Percentiles rank a stretch among this genome's conserved stretches.
Conservation (phyloP, 768 basidiomycete genomes). For the Auriculariales sp. region DNA sequence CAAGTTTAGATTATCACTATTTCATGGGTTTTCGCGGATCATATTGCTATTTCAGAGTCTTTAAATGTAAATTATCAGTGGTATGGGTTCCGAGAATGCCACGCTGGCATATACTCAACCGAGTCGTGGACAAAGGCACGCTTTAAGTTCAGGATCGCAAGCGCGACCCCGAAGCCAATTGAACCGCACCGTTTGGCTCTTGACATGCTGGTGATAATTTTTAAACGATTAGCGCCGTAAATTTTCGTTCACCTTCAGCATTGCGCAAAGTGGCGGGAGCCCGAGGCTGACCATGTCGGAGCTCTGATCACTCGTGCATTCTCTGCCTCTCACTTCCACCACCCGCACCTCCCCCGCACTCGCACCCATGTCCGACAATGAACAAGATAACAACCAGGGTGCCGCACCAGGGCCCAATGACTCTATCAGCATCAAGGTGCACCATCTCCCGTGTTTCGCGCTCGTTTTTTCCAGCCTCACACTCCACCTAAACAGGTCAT, state of each 20-base stretch:
- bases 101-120: too few relatives aligned
- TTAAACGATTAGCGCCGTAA: not conserved
- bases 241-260: not conserved
- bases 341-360: not conserved
- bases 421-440: constrained; percentile 70
- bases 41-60: too few relatives aligned
- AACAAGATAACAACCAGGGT: constrained; percentile 25
- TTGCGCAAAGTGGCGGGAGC: not conserved
- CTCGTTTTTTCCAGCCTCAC: constrained; percentile 3
- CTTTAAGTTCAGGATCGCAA: too few relatives aligned
- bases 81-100: too few relatives aligned
- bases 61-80: too few relatives aligned
- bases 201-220: not conserved
- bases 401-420: constrained; percentile 45
- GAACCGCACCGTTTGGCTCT: not conserved
- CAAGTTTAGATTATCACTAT: too few relatives aligned
- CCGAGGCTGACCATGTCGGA: not conserved
- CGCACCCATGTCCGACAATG: constrained; percentile 39
- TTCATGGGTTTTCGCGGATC: too few relatives aligned
- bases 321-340: not conserved
- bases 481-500: constrained; percentile 39
- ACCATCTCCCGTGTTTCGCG: constrained; percentile 9
- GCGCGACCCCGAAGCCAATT: too few relatives aligned
- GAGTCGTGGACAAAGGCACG: too few relatives aligned
- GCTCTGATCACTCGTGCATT: not conserved